A percentile compares a stretch with the other conserved stretches of the same genome.
These are phyloP conservation scores for Fusarium pseudoanthophilum DNA, from an alignment of 2,329 filamentous ascomycete genomes.

Conservation along the genomic window DNA sequence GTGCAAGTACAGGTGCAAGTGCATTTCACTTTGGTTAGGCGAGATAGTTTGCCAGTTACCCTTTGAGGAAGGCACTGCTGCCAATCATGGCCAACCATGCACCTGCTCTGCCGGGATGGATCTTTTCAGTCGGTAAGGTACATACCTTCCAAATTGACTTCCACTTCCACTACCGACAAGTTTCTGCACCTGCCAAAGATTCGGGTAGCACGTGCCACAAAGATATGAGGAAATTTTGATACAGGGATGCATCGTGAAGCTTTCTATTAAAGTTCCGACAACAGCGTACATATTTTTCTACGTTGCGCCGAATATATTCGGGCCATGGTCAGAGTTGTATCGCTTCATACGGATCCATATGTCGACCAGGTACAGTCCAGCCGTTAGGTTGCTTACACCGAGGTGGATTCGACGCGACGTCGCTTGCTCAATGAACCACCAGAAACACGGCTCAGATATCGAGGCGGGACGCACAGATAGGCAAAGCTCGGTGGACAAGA, in stretches of 20 bases:
- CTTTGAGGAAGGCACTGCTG: conserved; percentile 12
- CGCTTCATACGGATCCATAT: neutral
- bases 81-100: neutral
- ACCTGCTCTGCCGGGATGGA: neutral
- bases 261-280: conserved; percentile 1
- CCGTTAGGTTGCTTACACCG: conserved; percentile 4
- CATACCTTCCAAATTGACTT: conserved; percentile 7
- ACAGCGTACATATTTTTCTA: neutral
- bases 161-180: conserved; percentile 1
- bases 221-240: neutral
- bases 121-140: neutral
- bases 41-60: conserved; percentile 8
- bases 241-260: neutral
- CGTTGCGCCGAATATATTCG: conserved; percentile 5
- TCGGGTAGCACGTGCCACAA: conserved; percentile 14
- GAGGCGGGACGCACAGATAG: neutral
- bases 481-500: neutral
- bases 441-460: conserved; percentile 13
- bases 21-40: neutral
- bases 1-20: conserved; percentile 6
- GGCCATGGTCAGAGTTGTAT: conserved; percentile 2
- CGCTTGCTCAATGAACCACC: conserved; percentile 3
- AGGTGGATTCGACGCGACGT: conserved; percentile 15
- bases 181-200: conserved; percentile 9
- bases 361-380: neutral